These are phyloP conservation scores for Mrakia gelida DNA, from an alignment of 768 basidiomycete genomes.

Conservation along the genomic window DNA sequence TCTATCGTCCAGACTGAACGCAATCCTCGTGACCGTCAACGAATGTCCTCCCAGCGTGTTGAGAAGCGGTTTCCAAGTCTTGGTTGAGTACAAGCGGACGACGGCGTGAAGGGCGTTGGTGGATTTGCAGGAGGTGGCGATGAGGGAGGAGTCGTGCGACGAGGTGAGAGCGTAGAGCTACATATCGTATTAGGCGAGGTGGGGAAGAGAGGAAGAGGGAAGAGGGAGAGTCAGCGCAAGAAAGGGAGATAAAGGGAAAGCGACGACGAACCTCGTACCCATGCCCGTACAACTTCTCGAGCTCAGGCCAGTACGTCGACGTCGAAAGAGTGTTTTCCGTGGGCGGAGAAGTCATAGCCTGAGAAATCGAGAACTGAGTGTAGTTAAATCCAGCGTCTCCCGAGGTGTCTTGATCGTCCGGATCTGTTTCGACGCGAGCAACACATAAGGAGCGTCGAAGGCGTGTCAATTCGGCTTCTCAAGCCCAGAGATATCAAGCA, in stretches of 20 bases:
- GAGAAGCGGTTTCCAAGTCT: slow-evolving; percentile 66
- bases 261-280: slow-evolving; percentile 73
- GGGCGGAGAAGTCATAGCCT: slow-evolving; percentile 47
- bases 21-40: slow-evolving; percentile 82
- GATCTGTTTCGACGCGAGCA: slow-evolving; percentile 26
- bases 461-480: slow-evolving; percentile 18
- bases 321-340: slow-evolving; percentile 87
- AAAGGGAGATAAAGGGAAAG: neutral
- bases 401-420: slow-evolving; percentile 33
- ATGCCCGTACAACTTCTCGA: slow-evolving; percentile 95
- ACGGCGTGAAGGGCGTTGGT: slow-evolving; percentile 83
- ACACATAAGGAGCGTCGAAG: no score
- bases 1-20: slow-evolving; percentile 80
- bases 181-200: neutral
- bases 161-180: slow-evolving; percentile 76
- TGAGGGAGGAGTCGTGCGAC: slow-evolving; percentile 62
- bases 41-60: slow-evolving; percentile 73
- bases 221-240: neutral
- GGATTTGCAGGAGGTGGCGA: slow-evolving; percentile 89
- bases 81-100: slow-evolving; percentile 72
- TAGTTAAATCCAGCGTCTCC: slow-evolving; percentile 37
- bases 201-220: neutral
- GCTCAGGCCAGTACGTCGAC: slow-evolving; percentile 90
- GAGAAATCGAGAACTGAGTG: slow-evolving; percentile 43
- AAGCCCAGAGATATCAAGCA: neutral